Evolutionary conservation across 179 eudicot species (phyloP).

Genomic region (Dionaea muscipula): DNA sequence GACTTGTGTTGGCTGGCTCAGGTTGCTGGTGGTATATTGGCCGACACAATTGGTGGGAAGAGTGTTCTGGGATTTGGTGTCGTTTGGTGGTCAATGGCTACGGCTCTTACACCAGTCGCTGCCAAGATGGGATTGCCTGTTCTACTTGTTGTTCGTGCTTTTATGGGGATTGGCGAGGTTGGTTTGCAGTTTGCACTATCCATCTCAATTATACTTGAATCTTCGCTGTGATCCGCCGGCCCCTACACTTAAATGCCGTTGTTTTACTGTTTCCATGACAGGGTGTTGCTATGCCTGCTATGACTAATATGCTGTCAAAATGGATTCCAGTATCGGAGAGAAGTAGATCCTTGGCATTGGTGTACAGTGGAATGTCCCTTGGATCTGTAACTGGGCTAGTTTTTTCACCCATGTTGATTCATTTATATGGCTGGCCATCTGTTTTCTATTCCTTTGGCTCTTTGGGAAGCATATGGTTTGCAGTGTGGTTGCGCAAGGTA

Average conservation of each 20-base stretch:
- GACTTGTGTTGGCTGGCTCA: constrained; percentile 16
- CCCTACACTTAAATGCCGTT: neutral
- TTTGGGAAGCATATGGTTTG: constrained; percentile 79
- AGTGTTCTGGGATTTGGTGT: constrained; percentile 82
- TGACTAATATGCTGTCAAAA: constrained; percentile 84
- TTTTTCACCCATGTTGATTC: constrained; percentile 76
- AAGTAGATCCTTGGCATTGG: constrained; percentile 88
- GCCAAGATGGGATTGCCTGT: constrained; percentile 81
- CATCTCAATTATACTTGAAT: neutral
- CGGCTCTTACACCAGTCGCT: constrained; percentile 77
- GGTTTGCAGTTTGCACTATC: no score
- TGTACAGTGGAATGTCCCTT: constrained; percentile 97
- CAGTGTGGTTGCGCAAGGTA: constrained; percentile 74
- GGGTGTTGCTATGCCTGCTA: constrained; percentile 99
- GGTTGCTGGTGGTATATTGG: constrained; percentile 98
- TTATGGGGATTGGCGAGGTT: constrained; percentile 89
- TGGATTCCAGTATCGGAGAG: constrained; percentile 97
- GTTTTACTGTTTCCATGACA: constrained; percentile 18
- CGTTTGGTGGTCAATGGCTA: constrained; percentile 95
- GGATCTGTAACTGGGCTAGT: constrained; percentile 92
- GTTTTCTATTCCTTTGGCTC: constrained; percentile 94
- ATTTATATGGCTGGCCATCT: constrained; percentile 83
- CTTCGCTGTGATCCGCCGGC: neutral
- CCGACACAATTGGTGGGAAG: constrained; percentile 91
- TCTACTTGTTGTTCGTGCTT: constrained; percentile 75